Percentiles rank a stretch among this genome's conserved stretches.
Conservation (phyloP, 257 asterid species). For the Lycium barbarum region DNA sequence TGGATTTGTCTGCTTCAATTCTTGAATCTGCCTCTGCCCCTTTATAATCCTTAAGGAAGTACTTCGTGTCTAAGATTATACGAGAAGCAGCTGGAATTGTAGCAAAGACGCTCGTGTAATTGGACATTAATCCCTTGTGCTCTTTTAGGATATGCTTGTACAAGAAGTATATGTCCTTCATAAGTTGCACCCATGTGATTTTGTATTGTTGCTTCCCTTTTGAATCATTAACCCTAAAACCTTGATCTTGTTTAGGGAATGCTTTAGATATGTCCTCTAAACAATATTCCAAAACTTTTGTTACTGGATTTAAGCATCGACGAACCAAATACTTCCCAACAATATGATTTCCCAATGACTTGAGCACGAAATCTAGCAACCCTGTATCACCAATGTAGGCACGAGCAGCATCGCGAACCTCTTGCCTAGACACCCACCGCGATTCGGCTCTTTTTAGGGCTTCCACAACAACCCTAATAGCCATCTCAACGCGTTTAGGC, state of each 20-base stretch:
- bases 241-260: constrained; percentile 54
- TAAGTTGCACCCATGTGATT: constrained; percentile 70
- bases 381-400: constrained; percentile 95
- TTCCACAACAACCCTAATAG: constrained; percentile 87
- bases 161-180: constrained; percentile 63
- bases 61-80: constrained; percentile 73
- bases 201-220: constrained; percentile 50
- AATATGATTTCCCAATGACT: constrained; percentile 89
- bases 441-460: constrained; percentile 76
- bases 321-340: constrained; percentile 89
- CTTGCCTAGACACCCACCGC: constrained; percentile 91
- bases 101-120: constrained; percentile 34
- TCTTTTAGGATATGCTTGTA: constrained; percentile 55
- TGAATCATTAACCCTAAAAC: constrained; percentile 35
- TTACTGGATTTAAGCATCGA: constrained; percentile 84
- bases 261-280: constrained; percentile 76
- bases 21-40: constrained; percentile 28
- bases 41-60: constrained; percentile 59
- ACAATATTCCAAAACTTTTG: constrained; percentile 88
- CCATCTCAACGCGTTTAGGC: constrained; percentile 90
- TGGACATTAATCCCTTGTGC: constrained; percentile 32
- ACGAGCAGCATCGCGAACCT: constrained; percentile 86
- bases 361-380: constrained; percentile 84
- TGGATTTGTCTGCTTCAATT: constrained; percentile 40
- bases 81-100: constrained; percentile 65